These are phyloP conservation scores for Rosa multiflora DNA, from an alignment of 306 rosid species.

Conservation along the genomic window DNA sequence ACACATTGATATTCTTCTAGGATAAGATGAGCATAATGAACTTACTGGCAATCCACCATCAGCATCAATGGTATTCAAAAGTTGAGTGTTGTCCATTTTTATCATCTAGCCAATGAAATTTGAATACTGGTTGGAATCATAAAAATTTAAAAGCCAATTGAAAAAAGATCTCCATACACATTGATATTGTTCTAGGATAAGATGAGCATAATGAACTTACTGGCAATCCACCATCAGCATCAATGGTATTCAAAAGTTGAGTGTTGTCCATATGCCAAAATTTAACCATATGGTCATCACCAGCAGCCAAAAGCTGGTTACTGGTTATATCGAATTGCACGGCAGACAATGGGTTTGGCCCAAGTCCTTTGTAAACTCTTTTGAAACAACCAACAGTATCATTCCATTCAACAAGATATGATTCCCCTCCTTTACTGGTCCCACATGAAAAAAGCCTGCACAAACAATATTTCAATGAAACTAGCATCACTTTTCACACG, in stretches of 20 bases:
- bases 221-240: slow-evolving; percentile 80
- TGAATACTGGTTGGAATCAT: not conserved
- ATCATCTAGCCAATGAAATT: slow-evolving; percentile 6
- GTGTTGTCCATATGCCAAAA: slow-evolving; percentile 79
- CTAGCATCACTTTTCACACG: not conserved
- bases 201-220: slow-evolving; percentile 42
- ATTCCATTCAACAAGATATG: slow-evolving; percentile 81
- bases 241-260: slow-evolving; percentile 51
- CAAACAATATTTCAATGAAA: not conserved
- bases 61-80: slow-evolving; percentile 58
- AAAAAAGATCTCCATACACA: not conserved
- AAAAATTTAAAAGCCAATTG: not conserved
- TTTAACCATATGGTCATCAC: slow-evolving; percentile 74
- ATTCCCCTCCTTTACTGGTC: slow-evolving; percentile 65
- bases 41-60: slow-evolving; percentile 86
- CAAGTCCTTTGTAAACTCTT: slow-evolving; percentile 75
- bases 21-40: slow-evolving; percentile 3
- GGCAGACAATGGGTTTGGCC: slow-evolving; percentile 50
- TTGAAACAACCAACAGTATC: slow-evolving; percentile 67
- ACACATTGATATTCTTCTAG: not conserved
- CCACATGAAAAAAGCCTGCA: slow-evolving; percentile 87
- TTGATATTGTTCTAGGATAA: not conserved
- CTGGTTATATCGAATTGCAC: slow-evolving; percentile 72
- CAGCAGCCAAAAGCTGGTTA: slow-evolving; percentile 81
- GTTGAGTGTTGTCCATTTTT: slow-evolving; percentile 54